These are phyloP conservation scores for Rusavskia elegans DNA, from an alignment of 495 filamentous ascomycete genomes.

Conservation along the genomic window DNA sequence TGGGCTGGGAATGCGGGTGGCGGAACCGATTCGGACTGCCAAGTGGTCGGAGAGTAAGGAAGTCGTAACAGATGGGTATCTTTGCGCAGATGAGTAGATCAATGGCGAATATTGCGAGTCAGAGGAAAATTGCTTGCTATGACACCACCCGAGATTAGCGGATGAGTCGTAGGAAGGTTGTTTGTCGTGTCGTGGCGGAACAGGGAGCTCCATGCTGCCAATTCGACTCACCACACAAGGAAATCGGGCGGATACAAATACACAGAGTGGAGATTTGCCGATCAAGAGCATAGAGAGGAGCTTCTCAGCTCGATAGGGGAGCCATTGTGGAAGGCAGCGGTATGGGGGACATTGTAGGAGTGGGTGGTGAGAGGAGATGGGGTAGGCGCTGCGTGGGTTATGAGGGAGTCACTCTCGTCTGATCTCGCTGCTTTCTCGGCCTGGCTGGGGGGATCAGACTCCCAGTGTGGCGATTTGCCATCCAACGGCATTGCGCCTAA, in stretches of 20 bases:
- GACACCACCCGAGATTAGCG: not conserved
- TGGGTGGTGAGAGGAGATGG: not conserved
- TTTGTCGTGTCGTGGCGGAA: not conserved
- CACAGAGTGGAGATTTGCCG: not conserved
- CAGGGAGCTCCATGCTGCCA: not conserved
- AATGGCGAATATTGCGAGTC: not conserved
- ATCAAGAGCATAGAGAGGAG: not conserved
- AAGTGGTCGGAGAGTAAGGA: not conserved
- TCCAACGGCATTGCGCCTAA: not conserved
- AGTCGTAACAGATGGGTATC: not conserved
- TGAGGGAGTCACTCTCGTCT: not conserved
- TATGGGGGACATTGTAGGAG: not conserved
- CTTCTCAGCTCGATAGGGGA: not conserved
- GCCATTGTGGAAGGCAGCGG: not conserved
- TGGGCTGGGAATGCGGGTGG: not conserved
- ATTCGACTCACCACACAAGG: not conserved
- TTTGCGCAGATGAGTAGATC: not conserved
- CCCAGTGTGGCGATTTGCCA: too few species aligned
- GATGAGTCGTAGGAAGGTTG: not conserved
- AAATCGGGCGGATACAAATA: not conserved
- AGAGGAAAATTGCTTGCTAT: not conserved
- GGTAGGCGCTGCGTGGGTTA: not conserved
- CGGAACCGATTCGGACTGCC: not conserved
- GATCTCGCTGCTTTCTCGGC: constrained; percentile 1
- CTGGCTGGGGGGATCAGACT: not conserved